Conservation (phyloP, 148 eudicot genomes). For the Fallopia convolvulus region DNA sequence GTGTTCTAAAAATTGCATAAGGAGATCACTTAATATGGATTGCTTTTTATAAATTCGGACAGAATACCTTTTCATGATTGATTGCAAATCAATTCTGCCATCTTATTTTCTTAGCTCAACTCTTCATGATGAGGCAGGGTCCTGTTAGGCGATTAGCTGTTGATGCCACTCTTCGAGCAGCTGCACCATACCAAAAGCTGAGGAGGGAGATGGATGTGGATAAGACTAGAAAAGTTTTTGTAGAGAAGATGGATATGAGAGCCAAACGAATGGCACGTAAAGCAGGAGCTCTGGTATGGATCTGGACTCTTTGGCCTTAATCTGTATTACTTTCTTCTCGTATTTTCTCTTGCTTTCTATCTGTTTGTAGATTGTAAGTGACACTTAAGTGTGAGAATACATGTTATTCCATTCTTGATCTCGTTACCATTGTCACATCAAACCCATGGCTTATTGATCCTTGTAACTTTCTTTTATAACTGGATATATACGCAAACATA, state of each 20-base stretch:
- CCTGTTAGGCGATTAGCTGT: constrained; percentile 98
- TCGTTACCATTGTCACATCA: not conserved
- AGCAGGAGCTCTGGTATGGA: constrained; percentile 95
- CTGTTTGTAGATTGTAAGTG: not conserved
- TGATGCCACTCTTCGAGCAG: constrained; percentile 99
- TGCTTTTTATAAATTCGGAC: not conserved
- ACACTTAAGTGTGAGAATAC: not conserved
- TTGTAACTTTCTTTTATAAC: not conserved
- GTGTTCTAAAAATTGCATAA: not conserved
- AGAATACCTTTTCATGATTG: not conserved
- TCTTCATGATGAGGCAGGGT: constrained; percentile 44
- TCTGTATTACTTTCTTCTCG: not conserved
- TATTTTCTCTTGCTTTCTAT: not conserved
- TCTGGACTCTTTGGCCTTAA: not conserved
- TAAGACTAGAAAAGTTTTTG: constrained; percentile 76
- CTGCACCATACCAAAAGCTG: constrained; percentile 96
- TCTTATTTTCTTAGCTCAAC: not conserved
- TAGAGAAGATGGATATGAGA: constrained; percentile 95
- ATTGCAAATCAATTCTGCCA: not conserved
- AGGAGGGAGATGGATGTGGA: constrained; percentile 68
- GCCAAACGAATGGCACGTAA: constrained; percentile 98
- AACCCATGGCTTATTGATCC: not conserved
- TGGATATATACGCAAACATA: not conserved
- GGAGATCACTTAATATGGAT: not conserved
- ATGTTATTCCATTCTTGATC: not conserved